Evolutionary conservation across 2,329 filamentous ascomycete species (phyloP).

Genomic region (Coniochaeta hoffmannii): DNA sequence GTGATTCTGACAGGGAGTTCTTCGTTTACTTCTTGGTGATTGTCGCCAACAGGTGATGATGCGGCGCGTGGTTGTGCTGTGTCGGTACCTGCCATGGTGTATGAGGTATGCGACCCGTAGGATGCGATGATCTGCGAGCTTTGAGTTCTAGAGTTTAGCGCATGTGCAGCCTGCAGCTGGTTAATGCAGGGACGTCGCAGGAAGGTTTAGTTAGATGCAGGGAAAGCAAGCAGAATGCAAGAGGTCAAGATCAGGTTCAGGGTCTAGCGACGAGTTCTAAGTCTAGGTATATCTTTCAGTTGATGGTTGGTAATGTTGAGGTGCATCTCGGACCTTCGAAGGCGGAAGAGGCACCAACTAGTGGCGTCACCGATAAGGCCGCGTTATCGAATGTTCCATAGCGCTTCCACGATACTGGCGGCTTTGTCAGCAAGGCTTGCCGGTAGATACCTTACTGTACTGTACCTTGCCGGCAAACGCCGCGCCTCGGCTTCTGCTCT

Average conservation of each 20-base stretch:
- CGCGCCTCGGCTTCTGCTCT: not conserved
- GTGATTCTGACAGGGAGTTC: conserved; percentile 5
- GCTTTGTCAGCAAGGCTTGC: not conserved
- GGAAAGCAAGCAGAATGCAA: not conserved
- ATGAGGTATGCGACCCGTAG: not conserved
- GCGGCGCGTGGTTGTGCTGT: not conserved
- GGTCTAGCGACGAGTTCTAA: not conserved
- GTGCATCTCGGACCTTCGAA: not conserved
- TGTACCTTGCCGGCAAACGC: not conserved
- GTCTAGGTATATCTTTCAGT: not conserved
- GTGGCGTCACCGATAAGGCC: not conserved
- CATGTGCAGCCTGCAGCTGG: not conserved
- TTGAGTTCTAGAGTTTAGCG: not conserved
- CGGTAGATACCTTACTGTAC: not conserved
- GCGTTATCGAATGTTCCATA: conserved; percentile 1
- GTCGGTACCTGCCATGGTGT: not conserved
- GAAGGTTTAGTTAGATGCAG: not conserved
- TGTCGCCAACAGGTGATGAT: not conserved
- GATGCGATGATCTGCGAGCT: not conserved
- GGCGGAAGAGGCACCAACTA: not conserved
- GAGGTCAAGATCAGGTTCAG: not conserved
- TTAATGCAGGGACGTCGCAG: not conserved
- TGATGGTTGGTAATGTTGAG: not conserved
- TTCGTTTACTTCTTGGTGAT: not conserved
- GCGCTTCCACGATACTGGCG: not conserved